These are phyloP conservation scores for Lepraria neglecta DNA, from an alignment of 495 filamentous ascomycete species.

Conservation along the genomic window DNA sequence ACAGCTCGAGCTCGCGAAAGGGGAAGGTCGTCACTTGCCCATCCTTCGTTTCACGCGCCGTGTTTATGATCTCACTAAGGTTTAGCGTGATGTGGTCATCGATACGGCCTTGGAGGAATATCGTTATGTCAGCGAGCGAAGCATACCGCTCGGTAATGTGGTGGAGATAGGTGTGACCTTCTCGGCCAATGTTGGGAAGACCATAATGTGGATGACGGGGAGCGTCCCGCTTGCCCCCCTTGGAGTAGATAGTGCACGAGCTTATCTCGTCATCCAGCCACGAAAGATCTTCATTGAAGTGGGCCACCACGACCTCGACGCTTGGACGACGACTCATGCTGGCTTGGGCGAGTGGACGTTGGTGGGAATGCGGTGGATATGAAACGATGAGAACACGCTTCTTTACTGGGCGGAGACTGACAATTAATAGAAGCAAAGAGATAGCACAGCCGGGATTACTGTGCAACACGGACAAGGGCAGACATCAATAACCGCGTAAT, in stretches of 20 bases:
- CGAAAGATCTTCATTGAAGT: slow-evolving; percentile 22
- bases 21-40: slow-evolving; percentile 21
- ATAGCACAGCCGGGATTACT: too few species aligned
- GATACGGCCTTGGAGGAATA: slow-evolving; percentile 52
- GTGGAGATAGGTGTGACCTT: slow-evolving; percentile 25
- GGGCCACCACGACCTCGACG: slow-evolving; percentile 22
- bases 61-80: slow-evolving; percentile 16
- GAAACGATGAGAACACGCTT: too few species aligned
- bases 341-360: too few species aligned
- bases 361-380: too few species aligned
- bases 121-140: slow-evolving; percentile 37
- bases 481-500: too few species aligned
- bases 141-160: slow-evolving; percentile 46
- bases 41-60: slow-evolving; percentile 3
- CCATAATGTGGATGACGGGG: background rate
- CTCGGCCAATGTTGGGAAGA: slow-evolving; percentile 23
- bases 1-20: slow-evolving; percentile 22
- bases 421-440: too few species aligned
- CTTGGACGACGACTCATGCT: background rate
- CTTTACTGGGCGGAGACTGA: too few species aligned
- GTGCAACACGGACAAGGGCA: too few species aligned
- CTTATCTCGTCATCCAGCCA: slow-evolving; percentile 17
- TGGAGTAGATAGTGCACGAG: slow-evolving; percentile 21
- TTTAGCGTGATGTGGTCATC: slow-evolving; percentile 44
- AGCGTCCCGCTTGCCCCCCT: slow-evolving; percentile 18